phyloP scores from a whole-genome alignment of 1,284 basidiomycete species.

The Agroathelia rolfsii region DNA sequence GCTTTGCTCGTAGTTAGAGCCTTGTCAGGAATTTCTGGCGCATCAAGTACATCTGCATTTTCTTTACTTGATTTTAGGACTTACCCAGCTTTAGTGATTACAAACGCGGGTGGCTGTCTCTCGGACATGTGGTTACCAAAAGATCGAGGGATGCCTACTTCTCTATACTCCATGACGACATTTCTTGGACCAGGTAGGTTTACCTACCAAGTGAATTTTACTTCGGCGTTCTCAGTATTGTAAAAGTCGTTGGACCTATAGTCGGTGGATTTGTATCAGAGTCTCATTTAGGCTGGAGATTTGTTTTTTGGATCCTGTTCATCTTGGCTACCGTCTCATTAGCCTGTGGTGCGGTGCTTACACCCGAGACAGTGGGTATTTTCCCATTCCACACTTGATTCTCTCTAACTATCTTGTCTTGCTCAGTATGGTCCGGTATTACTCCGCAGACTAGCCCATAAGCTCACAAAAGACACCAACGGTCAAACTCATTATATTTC shows the following conservation, averaged over 20 bases:
- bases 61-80: constrained; percentile 8
- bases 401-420: constrained; percentile 1
- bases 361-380: constrained; percentile 37
- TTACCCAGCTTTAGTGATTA: constrained; percentile 31
- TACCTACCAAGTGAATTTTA: constrained; percentile 9
- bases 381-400: constrained; percentile 4
- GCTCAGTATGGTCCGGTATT: constrained; percentile 57
- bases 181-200: constrained; percentile 59
- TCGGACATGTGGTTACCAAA: constrained; percentile 49
- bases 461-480: constrained; percentile 35
- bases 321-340: constrained; percentile 43
- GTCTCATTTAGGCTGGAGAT: constrained; percentile 47
- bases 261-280: constrained; percentile 55
- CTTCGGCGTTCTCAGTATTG: constrained; percentile 6
- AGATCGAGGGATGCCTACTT: constrained; percentile 49
- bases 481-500: constrained; percentile 38
- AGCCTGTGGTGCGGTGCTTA: constrained; percentile 32
- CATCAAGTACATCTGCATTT: constrained; percentile 33
- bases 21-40: constrained; percentile 51
- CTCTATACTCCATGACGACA: constrained; percentile 56
- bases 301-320: constrained; percentile 67
- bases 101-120: constrained; percentile 53
- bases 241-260: constrained; percentile 48
- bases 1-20: constrained; percentile 52
- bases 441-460: constrained; percentile 44